Conservation (phyloP, 257 asterid genomes). For the Marsdenia floribunda region DNA sequence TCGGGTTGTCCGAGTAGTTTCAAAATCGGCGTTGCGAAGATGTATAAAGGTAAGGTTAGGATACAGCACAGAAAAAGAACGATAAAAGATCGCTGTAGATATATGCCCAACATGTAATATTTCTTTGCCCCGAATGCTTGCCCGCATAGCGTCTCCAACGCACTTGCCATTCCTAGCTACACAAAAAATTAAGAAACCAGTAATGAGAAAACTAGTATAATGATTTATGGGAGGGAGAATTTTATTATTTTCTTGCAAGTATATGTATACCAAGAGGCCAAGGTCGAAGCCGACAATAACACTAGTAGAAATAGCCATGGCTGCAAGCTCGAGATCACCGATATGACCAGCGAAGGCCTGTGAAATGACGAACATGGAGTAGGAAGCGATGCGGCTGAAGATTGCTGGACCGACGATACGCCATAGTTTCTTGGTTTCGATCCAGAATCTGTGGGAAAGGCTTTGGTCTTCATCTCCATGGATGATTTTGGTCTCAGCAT, state of each 20-base stretch:
- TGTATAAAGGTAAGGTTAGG: slow-evolving; percentile 40
- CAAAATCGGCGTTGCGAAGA: slow-evolving; percentile 59
- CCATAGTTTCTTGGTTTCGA: slow-evolving; percentile 81
- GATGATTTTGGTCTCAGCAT: background rate
- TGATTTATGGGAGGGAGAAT: no score
- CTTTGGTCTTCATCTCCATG: slow-evolving; percentile 4
- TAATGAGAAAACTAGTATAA: background rate
- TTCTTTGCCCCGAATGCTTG: slow-evolving; percentile 89
- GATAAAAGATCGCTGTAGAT: slow-evolving; percentile 80
- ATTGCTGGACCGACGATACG: slow-evolving; percentile 82
- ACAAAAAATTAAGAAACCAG: background rate
- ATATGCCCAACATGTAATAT: slow-evolving; percentile 69
- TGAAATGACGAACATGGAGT: slow-evolving; percentile 64
- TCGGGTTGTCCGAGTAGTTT: slow-evolving; percentile 65
- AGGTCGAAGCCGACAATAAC: slow-evolving; percentile 71
- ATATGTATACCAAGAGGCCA: slow-evolving; percentile 60
- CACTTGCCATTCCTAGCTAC: slow-evolving; percentile 91
- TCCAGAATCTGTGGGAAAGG: background rate
- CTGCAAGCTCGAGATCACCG: slow-evolving; percentile 84
- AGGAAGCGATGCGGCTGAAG: slow-evolving; percentile 64
- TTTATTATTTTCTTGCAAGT: no score
- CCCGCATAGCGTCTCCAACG: slow-evolving; percentile 84
- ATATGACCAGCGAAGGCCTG: slow-evolving; percentile 95
- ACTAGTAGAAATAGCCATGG: slow-evolving; percentile 57
- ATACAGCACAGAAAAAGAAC: slow-evolving; percentile 44